Evolutionary conservation across 2,329 filamentous ascomycete genomes (phyloP).

Genomic region (Zalaria obscura): DNA sequence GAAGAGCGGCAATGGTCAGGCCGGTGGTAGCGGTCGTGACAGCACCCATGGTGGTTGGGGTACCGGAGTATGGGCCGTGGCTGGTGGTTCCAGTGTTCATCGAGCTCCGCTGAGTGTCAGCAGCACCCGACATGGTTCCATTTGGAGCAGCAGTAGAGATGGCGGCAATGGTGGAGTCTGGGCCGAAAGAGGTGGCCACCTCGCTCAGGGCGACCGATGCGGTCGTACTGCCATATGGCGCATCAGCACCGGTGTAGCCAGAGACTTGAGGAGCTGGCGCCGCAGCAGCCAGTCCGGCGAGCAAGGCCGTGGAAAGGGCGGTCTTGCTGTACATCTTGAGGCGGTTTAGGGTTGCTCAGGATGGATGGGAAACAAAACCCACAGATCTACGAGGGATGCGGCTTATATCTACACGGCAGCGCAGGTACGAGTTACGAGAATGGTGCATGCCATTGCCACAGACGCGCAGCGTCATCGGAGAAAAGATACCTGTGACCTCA

Average conservation of each 20-base stretch:
- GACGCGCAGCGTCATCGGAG: conserved; percentile 4
- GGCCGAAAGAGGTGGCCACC: conserved; percentile 27
- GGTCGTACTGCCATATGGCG: conserved; percentile 23
- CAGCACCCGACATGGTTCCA: conserved; percentile 17
- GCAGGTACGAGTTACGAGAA: conserved; percentile 1
- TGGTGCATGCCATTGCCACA: neutral
- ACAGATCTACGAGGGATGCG: neutral
- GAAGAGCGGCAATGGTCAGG: conserved; percentile 41
- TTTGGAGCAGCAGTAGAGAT: conserved; percentile 16
- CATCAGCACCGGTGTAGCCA: conserved; percentile 31
- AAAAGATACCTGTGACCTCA: conserved; percentile 3
- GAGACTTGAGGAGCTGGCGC: conserved; percentile 23
- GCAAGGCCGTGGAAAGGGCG: conserved; percentile 8
- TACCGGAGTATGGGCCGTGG: conserved; percentile 56
- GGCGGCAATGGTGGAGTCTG: conserved; percentile 28
- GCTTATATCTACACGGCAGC: conserved; percentile 1
- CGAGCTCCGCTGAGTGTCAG: conserved; percentile 31
- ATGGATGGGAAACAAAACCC: neutral
- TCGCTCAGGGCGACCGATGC: conserved; percentile 17
- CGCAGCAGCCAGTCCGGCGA: conserved; percentile 15
- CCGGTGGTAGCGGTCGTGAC: conserved; percentile 43
- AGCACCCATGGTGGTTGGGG: conserved; percentile 56
- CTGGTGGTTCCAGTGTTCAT: conserved; percentile 44
- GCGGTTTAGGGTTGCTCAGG: neutral
- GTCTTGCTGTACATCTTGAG: conserved; percentile 11